A percentile compares a stretch with the other conserved stretches of the same genome.
These are phyloP conservation scores for Silene uniflora DNA, from an alignment of 148 eudicot species.

Conservation along the genomic window DNA sequence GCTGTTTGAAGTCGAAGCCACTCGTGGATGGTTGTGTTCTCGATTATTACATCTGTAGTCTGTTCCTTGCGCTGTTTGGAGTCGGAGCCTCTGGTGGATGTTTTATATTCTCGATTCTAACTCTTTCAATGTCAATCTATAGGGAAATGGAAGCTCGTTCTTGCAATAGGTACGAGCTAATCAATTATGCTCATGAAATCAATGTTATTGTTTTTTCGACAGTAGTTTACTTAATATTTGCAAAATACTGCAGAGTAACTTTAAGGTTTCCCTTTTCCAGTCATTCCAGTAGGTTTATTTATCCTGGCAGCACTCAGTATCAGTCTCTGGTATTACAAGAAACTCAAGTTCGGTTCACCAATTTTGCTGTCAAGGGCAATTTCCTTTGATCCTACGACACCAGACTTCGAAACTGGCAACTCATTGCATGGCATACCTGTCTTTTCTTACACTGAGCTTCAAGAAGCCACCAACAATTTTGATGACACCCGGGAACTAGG, in stretches of 20 bases:
- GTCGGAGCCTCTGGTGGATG: not conserved
- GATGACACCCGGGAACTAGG: conserved; percentile 18
- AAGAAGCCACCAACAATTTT: conserved; percentile 25
- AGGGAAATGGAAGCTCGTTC: conserved; percentile 16
- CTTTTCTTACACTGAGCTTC: conserved; percentile 21
- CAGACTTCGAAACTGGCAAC: conserved; percentile 17
- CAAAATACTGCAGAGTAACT: not conserved
- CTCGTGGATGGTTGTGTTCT: too few relatives aligned
- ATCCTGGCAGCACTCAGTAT: conserved; percentile 6
- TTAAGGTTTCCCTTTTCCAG: not conserved
- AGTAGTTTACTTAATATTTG: not conserved
- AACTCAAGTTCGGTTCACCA: not conserved
- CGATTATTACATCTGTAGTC: too few relatives aligned
- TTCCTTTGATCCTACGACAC: not conserved
- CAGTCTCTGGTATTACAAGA: conserved; percentile 15
- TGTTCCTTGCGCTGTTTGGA: too few relatives aligned
- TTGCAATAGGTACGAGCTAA: conserved; percentile 14
- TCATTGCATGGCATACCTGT: conserved; percentile 19
- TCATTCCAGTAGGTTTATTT: conserved; percentile 6
- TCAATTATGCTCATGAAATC: not conserved
- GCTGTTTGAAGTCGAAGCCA: too few relatives aligned
- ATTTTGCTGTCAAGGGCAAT: conserved; percentile 11
- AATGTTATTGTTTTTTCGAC: not conserved
- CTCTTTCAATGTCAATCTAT: not conserved
- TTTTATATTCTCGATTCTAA: not conserved